phyloP scores from a whole-genome alignment of 2,329 filamentous ascomycete species.

The Neopestalotiopsis sp. region DNA sequence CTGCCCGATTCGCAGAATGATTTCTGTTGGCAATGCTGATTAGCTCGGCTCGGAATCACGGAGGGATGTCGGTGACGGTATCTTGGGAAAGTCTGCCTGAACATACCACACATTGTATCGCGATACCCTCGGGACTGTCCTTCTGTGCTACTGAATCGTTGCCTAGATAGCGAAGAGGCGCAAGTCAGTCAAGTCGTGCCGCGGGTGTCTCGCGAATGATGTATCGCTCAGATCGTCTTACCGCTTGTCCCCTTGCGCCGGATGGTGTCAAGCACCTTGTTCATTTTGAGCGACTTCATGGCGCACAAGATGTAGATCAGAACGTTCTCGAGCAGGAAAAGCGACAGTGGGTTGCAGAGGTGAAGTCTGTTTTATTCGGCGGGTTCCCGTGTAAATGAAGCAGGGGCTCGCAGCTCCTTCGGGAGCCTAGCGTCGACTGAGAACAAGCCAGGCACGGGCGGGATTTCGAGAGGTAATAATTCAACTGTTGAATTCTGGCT shows the following conservation, averaged over 20 bases:
- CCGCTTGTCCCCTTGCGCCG: conserved; percentile 50
- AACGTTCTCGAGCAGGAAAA: not conserved
- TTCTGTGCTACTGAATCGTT: conserved; percentile 20
- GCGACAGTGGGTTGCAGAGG: not conserved
- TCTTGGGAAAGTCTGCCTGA: not conserved
- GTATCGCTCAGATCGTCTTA: conserved; percentile 18
- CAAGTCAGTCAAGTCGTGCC: not conserved
- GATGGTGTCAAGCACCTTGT: conserved; percentile 62
- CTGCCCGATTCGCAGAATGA: conserved; percentile 81
- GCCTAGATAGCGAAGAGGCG: conserved; percentile 19
- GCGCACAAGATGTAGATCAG: not conserved
- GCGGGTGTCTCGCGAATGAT: not conserved
- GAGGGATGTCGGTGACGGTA: conserved; percentile 25
- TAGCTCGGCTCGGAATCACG: not conserved
- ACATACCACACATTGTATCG: conserved; percentile 69
- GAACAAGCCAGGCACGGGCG: not conserved
- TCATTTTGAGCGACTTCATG: conserved; percentile 60
- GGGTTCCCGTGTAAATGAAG: conserved; percentile 1
- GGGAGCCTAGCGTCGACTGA: not conserved
- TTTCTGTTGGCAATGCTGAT: conserved; percentile 55
- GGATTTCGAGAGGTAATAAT: not conserved
- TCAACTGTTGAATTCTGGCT: not conserved
- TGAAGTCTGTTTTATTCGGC: not conserved
- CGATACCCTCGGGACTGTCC: conserved; percentile 72
- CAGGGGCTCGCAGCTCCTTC: conserved; percentile 5